A percentile compares a stretch with the other conserved stretches of the same genome.
phyloP scores from a whole-genome alignment of 176 grass and related monocot species.

The Triticum timopheevii region DNA sequence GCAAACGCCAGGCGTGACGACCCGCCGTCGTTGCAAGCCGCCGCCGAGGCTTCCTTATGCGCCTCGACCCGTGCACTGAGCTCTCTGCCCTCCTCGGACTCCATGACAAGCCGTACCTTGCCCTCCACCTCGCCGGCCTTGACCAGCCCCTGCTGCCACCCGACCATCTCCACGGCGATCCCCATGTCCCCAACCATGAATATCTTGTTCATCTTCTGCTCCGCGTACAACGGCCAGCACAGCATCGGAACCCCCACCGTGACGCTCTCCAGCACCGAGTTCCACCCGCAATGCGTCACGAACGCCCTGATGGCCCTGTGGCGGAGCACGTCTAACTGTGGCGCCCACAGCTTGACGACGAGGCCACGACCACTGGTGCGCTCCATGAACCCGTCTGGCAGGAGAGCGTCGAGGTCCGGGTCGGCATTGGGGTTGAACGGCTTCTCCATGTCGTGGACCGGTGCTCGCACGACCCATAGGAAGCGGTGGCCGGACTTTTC shows the following conservation, averaged over 20 bases:
- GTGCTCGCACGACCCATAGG: conserved; percentile 44
- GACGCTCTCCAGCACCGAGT: conserved; percentile 28
- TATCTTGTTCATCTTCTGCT: conserved; percentile 60
- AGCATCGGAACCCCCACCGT: conserved; percentile 26
- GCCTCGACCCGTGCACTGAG: not conserved
- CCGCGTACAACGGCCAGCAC: conserved; percentile 35
- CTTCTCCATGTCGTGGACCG: not conserved
- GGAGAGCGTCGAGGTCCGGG: not conserved
- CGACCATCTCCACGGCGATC: conserved; percentile 12
- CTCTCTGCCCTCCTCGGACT: not conserved
- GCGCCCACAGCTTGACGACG: conserved; percentile 48
- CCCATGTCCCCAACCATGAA: conserved; percentile 28
- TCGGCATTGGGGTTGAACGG: not conserved
- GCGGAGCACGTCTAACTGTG: conserved; percentile 36
- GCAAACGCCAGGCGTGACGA: not conserved
- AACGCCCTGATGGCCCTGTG: conserved; percentile 29
- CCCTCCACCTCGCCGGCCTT: conserved; percentile 7
- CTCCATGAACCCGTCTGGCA: conserved; percentile 36
- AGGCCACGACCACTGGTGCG: conserved; percentile 24
- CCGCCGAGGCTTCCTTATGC: not conserved
- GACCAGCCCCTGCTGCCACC: conserved; percentile 9
- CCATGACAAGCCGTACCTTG: conserved; percentile 25
- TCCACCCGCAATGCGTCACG: conserved; percentile 52
- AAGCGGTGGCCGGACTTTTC: conserved; percentile 49
- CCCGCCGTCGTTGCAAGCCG: not conserved